Base-by-base conservation (phyloP, 345 rosid species). In the Eutrema heterophyllum region DNA sequence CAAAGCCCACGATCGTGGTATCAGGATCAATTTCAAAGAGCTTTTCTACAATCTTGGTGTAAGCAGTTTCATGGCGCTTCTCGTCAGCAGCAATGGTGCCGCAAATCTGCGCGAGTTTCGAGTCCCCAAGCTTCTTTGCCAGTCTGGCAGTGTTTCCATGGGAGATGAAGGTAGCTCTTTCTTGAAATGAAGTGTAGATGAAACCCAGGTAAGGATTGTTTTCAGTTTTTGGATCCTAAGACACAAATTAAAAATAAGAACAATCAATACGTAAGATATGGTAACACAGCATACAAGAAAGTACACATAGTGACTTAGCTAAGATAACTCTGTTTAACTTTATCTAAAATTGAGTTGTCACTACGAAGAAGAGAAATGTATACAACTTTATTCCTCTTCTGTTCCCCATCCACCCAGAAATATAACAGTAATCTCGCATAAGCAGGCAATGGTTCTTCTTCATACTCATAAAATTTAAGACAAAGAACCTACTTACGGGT, bases 181-280 rank as follows among this genome's bases (percentile, higher is more conserved):
- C 90, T 79, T 86, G 90, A 64, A 86, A 86, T 15, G 90, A 86
- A 2, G 90, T 81, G 78, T 84, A 86, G 64, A 86, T 78, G 75
- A 83, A 83, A 5, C 89, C 89, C 18, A 80, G 48, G 69, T 84
- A 86, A 16, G 87, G 87, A 40, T 77, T 85, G 72, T 85, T 80
- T 57, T 80, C 88, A 35, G 84, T 76, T 67, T 76, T 75, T 43
- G 89, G 85, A 80, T 83, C 89, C 89, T 86, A 72, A 74, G 13
- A 73, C 79, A 70, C 50, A 72, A 26, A n/a, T n/a, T 39, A 36
- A 6, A 33, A 7, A 39, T n/a, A 12, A 32, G 50, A 2, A 18
- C 21, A 76, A 61, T 6, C 50, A 63, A 38, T 53, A n/a, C 6
- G 7, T 36, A 11, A 70, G 36, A 32, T n/a, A 29, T 43, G 33